Conservation (phyloP, 1,284 basidiomycete genomes). For the Tylopilus sp. region DNA sequence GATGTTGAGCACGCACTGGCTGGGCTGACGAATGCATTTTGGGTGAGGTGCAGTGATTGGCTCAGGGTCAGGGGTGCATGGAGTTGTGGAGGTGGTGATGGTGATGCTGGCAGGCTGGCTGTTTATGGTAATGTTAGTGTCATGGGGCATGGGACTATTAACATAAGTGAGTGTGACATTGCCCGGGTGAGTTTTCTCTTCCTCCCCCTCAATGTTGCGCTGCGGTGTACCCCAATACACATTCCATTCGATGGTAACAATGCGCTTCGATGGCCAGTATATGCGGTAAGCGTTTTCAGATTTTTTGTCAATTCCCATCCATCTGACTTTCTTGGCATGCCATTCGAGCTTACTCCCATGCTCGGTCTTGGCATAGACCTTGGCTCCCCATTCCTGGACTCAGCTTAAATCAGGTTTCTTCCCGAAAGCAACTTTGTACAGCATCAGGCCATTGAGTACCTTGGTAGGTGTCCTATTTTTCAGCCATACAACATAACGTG, state of each 20-base stretch:
- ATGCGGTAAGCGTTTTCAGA: background rate
- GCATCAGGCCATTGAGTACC: rapidly evolving
- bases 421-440: background rate
- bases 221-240: background rate
- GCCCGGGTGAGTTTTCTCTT: background rate
- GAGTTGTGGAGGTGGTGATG: too few relatives aligned
- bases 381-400: background rate
- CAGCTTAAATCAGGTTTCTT: background rate
- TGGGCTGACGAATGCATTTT: background rate
- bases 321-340: background rate
- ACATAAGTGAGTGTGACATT: background rate
- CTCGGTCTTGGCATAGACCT: background rate
- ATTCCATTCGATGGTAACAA: background rate
- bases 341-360: background rate
- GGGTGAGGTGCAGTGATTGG: background rate
- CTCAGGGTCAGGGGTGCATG: background rate
- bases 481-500: background rate
- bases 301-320: background rate
- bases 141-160: background rate
- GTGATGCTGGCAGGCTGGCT: too few relatives aligned
- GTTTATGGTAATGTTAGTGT: background rate
- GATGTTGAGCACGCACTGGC: background rate
- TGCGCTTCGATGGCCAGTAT: background rate
- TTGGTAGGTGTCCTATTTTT: slow-evolving; percentile 7
- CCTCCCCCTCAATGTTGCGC: background rate